These are phyloP conservation scores for Ceratocystis harringtonii DNA, from an alignment of 2,329 filamentous ascomycete species.

Conservation along the genomic window DNA sequence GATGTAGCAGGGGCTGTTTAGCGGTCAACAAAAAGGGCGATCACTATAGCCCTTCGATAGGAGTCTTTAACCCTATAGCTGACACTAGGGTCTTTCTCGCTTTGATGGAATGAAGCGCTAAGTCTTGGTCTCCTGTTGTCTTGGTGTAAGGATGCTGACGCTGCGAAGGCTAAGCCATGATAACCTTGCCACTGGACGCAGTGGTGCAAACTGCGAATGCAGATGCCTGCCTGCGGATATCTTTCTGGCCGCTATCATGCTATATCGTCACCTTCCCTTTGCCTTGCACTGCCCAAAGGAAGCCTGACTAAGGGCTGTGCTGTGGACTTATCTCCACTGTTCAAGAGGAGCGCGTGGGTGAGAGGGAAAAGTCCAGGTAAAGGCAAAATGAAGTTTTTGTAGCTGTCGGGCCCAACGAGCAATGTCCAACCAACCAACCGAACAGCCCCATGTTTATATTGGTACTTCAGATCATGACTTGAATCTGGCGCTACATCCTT, in stretches of 20 bases:
- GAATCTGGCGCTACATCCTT: background rate
- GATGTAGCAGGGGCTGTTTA: background rate
- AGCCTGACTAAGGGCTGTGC: background rate
- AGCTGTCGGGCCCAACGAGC: background rate
- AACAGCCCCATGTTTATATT: background rate
- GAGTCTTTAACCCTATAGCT: background rate
- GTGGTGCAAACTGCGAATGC: background rate
- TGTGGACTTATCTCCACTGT: background rate
- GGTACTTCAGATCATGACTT: too few species aligned
- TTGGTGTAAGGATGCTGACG: background rate
- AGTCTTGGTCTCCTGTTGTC: background rate
- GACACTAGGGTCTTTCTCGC: background rate
- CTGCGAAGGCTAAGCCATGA: background rate
- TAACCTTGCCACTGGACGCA: background rate
- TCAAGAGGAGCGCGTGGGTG: background rate
- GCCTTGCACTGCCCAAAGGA: background rate
- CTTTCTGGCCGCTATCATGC: background rate
- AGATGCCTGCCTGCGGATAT: background rate
- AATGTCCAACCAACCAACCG: background rate
- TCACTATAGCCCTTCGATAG: background rate
- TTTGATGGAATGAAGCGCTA: background rate
- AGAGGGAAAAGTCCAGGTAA: background rate
- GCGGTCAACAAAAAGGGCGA: background rate
- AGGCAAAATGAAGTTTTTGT: background rate
- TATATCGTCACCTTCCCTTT: background rate